Conservation (phyloP, 306 rosid genomes). For the Astragalus glycyphyllos region DNA sequence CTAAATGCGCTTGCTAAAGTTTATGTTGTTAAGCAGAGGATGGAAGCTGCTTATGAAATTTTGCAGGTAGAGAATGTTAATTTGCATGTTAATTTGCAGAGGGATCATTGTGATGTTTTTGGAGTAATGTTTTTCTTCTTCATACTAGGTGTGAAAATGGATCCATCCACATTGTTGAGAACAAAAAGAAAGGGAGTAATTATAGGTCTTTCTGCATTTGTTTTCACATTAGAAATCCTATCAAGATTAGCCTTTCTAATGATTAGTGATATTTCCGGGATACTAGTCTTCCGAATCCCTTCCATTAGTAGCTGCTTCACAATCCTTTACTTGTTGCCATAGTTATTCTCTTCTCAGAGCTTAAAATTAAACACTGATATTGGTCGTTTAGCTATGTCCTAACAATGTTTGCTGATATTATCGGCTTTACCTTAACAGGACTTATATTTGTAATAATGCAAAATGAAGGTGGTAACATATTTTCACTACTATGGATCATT, state of each 20-base stretch:
- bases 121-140: constrained; percentile 61
- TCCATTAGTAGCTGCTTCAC: constrained; percentile 45
- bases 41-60: no score
- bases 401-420: constrained; percentile 49
- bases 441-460: constrained; percentile 12
- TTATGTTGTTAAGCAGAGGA: no score
- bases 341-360: constrained; percentile 56
- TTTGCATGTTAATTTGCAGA: no score
- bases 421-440: constrained; percentile 38
- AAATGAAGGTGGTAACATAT: neutral
- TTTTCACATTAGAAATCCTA: constrained; percentile 37
- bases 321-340: constrained; percentile 51
- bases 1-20: no score
- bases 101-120: constrained; percentile 45
- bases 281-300: constrained; percentile 22
- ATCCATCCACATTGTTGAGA: constrained; percentile 39
- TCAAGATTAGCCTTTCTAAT: neutral
- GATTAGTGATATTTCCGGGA: constrained; percentile 20
- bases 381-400: constrained; percentile 64
- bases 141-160: constrained; percentile 55
- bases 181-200: constrained; percentile 47
- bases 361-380: constrained; percentile 65
- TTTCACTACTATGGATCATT: neutral
- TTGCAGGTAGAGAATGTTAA: no score
- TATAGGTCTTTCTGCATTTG: constrained; percentile 46